Evolutionary conservation across 106 monocot species (phyloP), one percentile per base, ranked within the genome.

Genomic region (Acorus gramineus): DNA sequence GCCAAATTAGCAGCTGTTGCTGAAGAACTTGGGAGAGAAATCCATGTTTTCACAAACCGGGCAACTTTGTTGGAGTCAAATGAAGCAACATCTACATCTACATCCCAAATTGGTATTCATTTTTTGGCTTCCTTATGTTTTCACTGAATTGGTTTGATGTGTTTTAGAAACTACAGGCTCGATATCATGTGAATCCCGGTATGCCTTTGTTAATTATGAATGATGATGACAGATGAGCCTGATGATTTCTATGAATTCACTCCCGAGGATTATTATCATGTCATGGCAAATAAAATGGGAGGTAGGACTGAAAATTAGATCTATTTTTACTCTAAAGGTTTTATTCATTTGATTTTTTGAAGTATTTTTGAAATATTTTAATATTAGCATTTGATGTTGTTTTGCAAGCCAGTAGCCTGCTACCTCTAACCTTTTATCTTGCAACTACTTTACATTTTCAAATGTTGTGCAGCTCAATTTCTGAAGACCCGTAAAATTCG

Each of bases 221-320:
- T 28, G 28, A 28, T 28, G 28, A 28, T 28, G 28, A 28, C 77
- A 85, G 93, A 80, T 44, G 82, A 80, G 78, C 67, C 78, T 14
- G 93, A 93, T 80, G 85, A 85, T 62, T 93, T 93, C 59, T 93
- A 93, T 71, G 93, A 93, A 47, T 78, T 93, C 71, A 80, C 85
- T 66, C 77, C 87, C 53, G 85, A 82, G 28, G 93, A 93, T 73
- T 93, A 88, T 69, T 88, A 78, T 50, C 70, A 71, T 14, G 54
- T 80, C 8, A 66, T 85, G 56, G 61, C 75, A 60, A 62, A 83
- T 70, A 88, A 72, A 76, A 74, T 93, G 49, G 85, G 82, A 85
- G 88, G 93, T 93, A 82, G 67, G 65, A 2, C 47, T 49, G 11
- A 10, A 43, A 52, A 52, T 47, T 28, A 49, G 4, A 6, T 58